Evolutionary conservation across 2,329 filamentous ascomycete species (phyloP).

Genomic region (Cordyceps cateniannulata): DNA sequence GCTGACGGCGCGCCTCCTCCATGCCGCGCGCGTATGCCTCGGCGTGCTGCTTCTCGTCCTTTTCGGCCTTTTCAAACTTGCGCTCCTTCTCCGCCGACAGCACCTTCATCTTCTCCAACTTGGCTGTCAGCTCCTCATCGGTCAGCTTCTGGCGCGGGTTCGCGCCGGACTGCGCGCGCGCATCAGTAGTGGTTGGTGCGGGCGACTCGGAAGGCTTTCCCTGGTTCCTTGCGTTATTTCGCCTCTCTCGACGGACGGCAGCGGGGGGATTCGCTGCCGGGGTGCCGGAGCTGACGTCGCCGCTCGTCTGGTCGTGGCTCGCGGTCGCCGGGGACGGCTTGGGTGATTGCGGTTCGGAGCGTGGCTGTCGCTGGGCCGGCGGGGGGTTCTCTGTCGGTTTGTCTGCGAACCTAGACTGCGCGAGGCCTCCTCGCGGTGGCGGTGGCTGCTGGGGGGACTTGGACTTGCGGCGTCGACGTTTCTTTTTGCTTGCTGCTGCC

Average conservation of each 20-base stretch:
- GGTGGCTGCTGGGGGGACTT: constrained; percentile 6
- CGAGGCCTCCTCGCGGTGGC: constrained; percentile 20
- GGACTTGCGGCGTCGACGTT: constrained; percentile 7
- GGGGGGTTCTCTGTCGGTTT: constrained; percentile 18
- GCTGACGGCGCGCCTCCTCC: constrained; percentile 47
- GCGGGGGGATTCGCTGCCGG: constrained; percentile 1
- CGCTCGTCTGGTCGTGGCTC: background rate
- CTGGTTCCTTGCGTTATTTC: constrained; percentile 5
- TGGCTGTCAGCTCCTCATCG: constrained; percentile 50
- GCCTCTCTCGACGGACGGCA: background rate
- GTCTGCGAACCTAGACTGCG: constrained; percentile 28
- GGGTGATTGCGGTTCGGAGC: background rate
- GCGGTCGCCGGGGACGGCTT: background rate
- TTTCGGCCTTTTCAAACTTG: constrained; percentile 52
- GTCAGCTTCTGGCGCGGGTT: constrained; percentile 56
- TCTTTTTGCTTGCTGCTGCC: constrained; percentile 10
- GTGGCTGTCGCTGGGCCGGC: background rate
- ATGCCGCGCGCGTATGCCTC: constrained; percentile 47
- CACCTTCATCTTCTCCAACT: constrained; percentile 57
- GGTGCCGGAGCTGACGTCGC: background rate
- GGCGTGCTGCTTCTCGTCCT: constrained; percentile 50
- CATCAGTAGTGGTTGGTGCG: constrained; percentile 23
- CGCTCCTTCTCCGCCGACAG: constrained; percentile 51
- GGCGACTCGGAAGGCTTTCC: constrained; percentile 19
- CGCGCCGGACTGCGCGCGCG: constrained; percentile 46